Evolutionary conservation across 163 green algal genomes (phyloP), one percentile per base, ranked within the genome.

Genomic region (Prototheca cutis): DNA sequence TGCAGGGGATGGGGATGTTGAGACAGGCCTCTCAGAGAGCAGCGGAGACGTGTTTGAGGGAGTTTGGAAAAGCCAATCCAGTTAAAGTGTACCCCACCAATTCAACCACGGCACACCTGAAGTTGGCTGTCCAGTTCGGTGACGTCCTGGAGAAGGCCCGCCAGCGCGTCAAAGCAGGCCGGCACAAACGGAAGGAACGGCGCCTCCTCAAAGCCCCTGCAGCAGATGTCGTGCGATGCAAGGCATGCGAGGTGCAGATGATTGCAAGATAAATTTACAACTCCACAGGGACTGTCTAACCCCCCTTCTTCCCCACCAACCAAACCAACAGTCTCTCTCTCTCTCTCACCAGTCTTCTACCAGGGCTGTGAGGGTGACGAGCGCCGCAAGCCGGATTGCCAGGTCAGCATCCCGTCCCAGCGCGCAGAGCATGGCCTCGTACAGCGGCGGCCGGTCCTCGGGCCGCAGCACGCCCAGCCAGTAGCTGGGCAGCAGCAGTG

Each of bases 121-220:
- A 87, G 79, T 55, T 91, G 84, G 2, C 81, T 84, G 67, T 96
- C 87, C 48, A 92, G 80, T 51, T 95, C 85, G 5, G 66, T 48
- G 2, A 66, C 61, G 1, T 24, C 23, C 15, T 63, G 36, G 62
- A 90, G 58, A 36, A 85, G 55, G 24, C 3, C 58, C 3, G 65
- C 60, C 25, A 90, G 67, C 28, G 64, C 65, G 34, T 77, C 56
- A 32, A 90, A 64, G 54, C 55, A 65, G 32, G 49, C 31, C 2
- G 54, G 61, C 55, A 82, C 68, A 63, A 73, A 72, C 21, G 64
- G 49, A 48, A 65, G 27, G 48, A 91, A 88, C 10, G 57, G 30
- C 15, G 51, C 64, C 47, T 78, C 77, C 10, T 81, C 56, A 61
- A 84, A 84, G 13, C 76, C 74, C 76, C 68, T 75, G 61, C n/a